A percentile compares a stretch with the other conserved stretches of the same genome.
These are phyloP conservation scores for Micractinium sp. DNA, from an alignment of 139 green algal species.

Conservation along the genomic window DNA sequence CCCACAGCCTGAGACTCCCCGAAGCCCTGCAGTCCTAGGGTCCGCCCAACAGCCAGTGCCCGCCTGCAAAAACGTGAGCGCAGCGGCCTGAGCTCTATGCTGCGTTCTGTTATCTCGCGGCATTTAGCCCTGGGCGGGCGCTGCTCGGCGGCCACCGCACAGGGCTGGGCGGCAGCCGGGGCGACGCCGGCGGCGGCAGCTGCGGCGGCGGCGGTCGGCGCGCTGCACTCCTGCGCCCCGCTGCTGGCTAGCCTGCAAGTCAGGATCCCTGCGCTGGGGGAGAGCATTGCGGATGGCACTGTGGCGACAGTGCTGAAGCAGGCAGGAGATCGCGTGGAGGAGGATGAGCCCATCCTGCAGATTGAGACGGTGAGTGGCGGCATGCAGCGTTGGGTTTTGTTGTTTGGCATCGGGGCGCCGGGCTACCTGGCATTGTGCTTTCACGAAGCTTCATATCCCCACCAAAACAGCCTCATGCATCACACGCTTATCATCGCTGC, in stretches of 20 bases:
- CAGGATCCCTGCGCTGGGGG: slow-evolving; percentile 44
- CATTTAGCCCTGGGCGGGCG: neutral
- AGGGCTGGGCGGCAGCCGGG: neutral
- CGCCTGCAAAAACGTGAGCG: neutral
- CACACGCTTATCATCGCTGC: too few species aligned
- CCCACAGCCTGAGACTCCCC: too few species aligned
- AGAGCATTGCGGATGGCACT: slow-evolving; percentile 50
- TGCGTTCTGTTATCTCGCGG: neutral
- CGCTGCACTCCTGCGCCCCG: neutral
- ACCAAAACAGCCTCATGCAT: too few species aligned
- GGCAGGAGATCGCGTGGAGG: slow-evolving; percentile 40
- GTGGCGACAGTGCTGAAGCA: slow-evolving; percentile 42
- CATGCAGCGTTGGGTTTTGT: neutral
- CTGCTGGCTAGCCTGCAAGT: slow-evolving; percentile 38
- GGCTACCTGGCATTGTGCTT: too few species aligned
- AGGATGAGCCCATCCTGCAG: slow-evolving; percentile 52
- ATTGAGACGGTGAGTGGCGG: neutral
- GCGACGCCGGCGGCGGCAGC: neutral
- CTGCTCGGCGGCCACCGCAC: neutral
- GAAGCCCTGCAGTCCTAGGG: neutral
- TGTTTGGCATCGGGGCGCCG: too few species aligned
- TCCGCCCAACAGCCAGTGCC: neutral
- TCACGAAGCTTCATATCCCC: too few species aligned
- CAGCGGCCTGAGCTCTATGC: neutral
- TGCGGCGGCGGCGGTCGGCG: neutral